Evolutionary conservation across 2,329 filamentous ascomycete genomes (phyloP).

Genomic region (Calonectria fujianensis): DNA sequence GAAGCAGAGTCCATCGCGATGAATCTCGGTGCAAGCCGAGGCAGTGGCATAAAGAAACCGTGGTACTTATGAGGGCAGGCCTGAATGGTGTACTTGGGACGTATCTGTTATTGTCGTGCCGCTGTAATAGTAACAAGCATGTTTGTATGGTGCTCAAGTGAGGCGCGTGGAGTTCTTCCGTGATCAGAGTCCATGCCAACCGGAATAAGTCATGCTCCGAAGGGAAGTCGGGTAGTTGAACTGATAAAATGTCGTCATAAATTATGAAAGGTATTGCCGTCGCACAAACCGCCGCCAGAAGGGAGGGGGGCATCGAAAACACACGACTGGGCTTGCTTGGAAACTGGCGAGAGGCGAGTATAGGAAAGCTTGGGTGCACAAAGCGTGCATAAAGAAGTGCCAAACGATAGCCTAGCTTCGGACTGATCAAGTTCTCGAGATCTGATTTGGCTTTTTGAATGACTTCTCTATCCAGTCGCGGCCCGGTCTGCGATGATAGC

Average conservation of each 20-base stretch:
- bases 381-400: slow-evolving; percentile 4
- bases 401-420: not conserved
- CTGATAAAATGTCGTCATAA: slow-evolving; percentile 8
- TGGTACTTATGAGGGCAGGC: not conserved
- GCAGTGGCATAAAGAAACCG: not conserved
- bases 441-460: slow-evolving; percentile 10
- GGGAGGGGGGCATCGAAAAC: slow-evolving; percentile 2
- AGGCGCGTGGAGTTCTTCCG: not conserved
- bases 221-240: slow-evolving; percentile 1
- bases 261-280: slow-evolving; percentile 14
- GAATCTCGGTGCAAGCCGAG: slow-evolving; percentile 4
- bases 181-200: slow-evolving; percentile 1
- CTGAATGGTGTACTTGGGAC: slow-evolving; percentile 8
- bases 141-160: slow-evolving; percentile 15
- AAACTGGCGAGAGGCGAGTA: slow-evolving; percentile 10
- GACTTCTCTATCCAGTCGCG: not conserved
- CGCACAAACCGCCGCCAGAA: not conserved
- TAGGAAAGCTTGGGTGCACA: slow-evolving; percentile 12
- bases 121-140: not conserved
- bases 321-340: slow-evolving; percentile 6
- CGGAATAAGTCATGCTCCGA: slow-evolving; percentile 14
- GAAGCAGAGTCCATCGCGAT: not conserved
- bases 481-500: slow-evolving; percentile 5
- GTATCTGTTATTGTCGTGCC: slow-evolving; percentile 20
- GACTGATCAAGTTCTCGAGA: slow-evolving; percentile 8